Evolutionary conservation across 75 land plant species (phyloP).

Genomic region (Sequoia sempervirens): DNA sequence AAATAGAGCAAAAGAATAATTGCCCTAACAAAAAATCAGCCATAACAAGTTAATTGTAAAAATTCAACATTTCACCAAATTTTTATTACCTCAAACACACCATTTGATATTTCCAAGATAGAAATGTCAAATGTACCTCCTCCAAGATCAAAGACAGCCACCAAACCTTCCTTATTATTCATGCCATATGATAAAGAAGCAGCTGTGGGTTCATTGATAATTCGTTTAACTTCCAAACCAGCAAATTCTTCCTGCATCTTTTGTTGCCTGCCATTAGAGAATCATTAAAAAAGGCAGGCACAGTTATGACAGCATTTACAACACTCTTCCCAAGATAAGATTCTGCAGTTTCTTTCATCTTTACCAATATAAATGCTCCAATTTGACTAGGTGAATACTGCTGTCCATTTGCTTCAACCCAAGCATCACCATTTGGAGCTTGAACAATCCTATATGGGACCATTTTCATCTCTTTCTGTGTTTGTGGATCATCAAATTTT

Average conservation of each 20-base stretch:
- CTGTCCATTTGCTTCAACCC: conserved; percentile 72
- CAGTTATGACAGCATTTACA: conserved; percentile 66
- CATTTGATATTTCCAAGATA: conserved; percentile 53
- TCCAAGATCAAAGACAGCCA: conserved; percentile 73
- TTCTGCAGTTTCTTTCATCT: conserved; percentile 73
- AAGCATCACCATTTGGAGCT: conserved; percentile 76
- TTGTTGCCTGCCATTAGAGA: conserved; percentile 71
- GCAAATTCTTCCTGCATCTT: conserved; percentile 74
- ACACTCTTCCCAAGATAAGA: conserved; percentile 55
- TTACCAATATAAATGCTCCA: conserved; percentile 62
- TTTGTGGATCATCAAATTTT: conserved; percentile 62
- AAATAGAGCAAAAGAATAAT: background rate
- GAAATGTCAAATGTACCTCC: conserved; percentile 85
- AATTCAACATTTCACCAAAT: background rate
- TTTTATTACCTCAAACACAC: conserved; percentile 51
- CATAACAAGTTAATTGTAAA: background rate
- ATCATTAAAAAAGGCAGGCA: conserved; percentile 73
- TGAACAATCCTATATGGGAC: conserved; percentile 61
- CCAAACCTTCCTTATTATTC: conserved; percentile 65
- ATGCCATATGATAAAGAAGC: conserved; percentile 71
- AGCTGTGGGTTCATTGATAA: conserved; percentile 73
- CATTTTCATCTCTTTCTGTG: conserved; percentile 70
- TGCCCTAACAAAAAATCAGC: background rate
- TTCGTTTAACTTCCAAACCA: conserved; percentile 61
- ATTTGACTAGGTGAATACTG: conserved; percentile 69